Base-by-base conservation (phyloP, 1,284 basidiomycete species). In the Wallemia mellicola region DNA sequence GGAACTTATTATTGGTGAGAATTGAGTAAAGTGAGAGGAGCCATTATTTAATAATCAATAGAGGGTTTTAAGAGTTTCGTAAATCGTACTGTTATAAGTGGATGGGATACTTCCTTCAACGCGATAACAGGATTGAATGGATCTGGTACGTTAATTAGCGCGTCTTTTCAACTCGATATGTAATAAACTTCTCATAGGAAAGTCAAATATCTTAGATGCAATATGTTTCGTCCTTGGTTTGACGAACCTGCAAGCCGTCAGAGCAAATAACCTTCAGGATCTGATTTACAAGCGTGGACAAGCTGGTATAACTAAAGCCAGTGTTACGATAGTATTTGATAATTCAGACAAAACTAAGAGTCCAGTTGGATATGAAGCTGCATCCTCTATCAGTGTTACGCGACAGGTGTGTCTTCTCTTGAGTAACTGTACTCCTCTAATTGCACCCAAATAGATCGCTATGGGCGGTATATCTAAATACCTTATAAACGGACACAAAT, bases 321-420 rank as follows among this genome's bases (percentile, higher is more conserved):
- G 87, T 62, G 94, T 99, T 1, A 96, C 94, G 17, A 89, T 98
- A 66, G 91, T 98, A 1, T 99, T 99, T 69, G 88, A 98, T 76
- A 99, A 99, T 69, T 85, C 86, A n/a, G 89, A 98, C 69, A 76
- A 79, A 27, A 75, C 78, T 22, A 88, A 79, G 62, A 87, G 86
- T 63, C 94, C 91, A 0, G 76, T 83, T 1, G 89, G 89, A 1
- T 79, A 86, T 56, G 82, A 89, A 68, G 77, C 83, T 62, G 81
- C 74, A 60, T 78, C 81, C 54, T 86, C 95, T 69, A 91, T 98
- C 65, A 96, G 91, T 0, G 91, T 99, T 24, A 98, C 91, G 26
- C 80, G 94, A 61, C 92, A 95, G 75, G 88, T 89, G 30, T 59
- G 76, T 67, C 1, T 5, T 14, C 15, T 26, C 22, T 22, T 14